Base-by-base conservation (phyloP, 2,329 filamentous ascomycete genomes). In the Epichloe glyceriae region DNA sequence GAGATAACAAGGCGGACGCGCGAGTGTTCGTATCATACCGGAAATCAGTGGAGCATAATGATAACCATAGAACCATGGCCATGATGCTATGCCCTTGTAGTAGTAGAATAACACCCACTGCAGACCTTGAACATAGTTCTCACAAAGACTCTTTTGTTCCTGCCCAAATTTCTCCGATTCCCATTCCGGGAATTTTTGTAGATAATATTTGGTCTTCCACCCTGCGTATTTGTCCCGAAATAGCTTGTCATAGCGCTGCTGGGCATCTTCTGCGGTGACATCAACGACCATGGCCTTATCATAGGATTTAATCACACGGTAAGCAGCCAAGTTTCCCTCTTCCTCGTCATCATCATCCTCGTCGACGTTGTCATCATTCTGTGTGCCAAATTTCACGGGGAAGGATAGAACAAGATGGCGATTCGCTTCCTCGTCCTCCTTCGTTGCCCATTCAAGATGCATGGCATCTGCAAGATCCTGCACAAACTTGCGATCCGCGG, bases 71-170 rank as follows among this genome's bases (percentile, higher is more conserved):
- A 87, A 98, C 93, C 93, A 98, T 14, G 93, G 89, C 93, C 93
- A 98, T 12, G 91, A 97, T 15, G 88, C 93, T 53, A 98, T 93
- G 55, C 93, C 93, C 50, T 85, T 84, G 70, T 98, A 98, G 69
- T 98, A 98, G 72, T 98, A 98, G 68, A 85, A 96, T 47, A 98
- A 73, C 42, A 98, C 93, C 94, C 93, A 98, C 66, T 98, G 93
- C 54, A 98, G 72, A 54, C 93, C 93, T 69, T 98, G 88, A 6
- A 98, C 89, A 61, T 98, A 98, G 68, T 97, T 98, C 68, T 97
- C 89, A 26, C 88, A 85, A 54, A 98, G 74, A 56, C 85, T 83
- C 50, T 75, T 83, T 62, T 97, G 75, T 66, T 95, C 88, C 40
- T 81, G 60, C 17, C 71, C 81, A 57, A 91, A 84, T 59, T 88